A percentile compares a stretch with the other conserved stretches of the same genome.
phyloP scores from a whole-genome alignment of 345 rosid genomes.

The Pelargonium nanum region DNA sequence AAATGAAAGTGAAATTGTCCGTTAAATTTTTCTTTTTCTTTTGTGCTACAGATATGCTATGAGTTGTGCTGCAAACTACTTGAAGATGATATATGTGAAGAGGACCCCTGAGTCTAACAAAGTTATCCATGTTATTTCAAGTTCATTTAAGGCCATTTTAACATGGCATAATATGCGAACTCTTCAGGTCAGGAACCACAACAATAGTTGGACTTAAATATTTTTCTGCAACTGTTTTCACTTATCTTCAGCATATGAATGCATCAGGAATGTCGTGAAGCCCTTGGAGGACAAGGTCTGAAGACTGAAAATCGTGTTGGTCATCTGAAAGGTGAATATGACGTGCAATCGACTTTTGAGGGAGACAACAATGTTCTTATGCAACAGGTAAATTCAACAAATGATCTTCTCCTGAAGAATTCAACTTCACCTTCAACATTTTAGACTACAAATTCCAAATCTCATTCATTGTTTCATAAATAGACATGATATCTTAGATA shows the following conservation, averaged over 20 bases:
- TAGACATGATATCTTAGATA: too few relatives aligned
- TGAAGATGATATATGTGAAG: conserved; percentile 67
- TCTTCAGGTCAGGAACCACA: conserved; percentile 56
- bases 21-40: neutral
- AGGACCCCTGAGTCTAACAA: conserved; percentile 75
- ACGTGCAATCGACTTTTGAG: conserved; percentile 89
- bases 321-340: conserved; percentile 72
- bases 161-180: conserved; percentile 95
- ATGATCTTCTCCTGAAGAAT: neutral
- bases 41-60: conserved; percentile 52
- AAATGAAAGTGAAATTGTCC: too few relatives aligned
- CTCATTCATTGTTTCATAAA: too few relatives aligned
- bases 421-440: too few relatives aligned
- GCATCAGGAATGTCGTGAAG: conserved; percentile 91
- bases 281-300: conserved; percentile 91
- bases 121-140: conserved; percentile 66
- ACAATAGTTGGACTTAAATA: neutral
- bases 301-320: conserved; percentile 88
- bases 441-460: too few relatives aligned
- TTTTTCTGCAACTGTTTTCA: neutral
- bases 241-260: conserved; percentile 3
- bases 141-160: conserved; percentile 67
- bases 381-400: conserved; percentile 63
- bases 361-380: conserved; percentile 87
- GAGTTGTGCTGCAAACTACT: conserved; percentile 64